Evolutionary conservation across 108 stramenopile genomes (phyloP), one percentile per base, ranked within the genome.

Genomic region (Nitzschia sp.): DNA sequence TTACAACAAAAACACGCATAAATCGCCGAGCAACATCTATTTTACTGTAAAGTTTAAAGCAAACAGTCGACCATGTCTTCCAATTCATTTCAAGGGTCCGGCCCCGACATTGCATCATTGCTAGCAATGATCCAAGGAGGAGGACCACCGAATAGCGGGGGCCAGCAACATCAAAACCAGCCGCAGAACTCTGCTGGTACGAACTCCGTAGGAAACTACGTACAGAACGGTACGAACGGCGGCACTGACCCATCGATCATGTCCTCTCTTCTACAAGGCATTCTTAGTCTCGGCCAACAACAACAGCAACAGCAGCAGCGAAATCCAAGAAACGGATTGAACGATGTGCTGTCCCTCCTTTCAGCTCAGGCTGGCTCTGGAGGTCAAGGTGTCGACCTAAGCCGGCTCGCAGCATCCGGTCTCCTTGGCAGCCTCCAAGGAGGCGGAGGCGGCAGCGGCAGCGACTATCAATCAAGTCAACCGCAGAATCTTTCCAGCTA

Each of bases 91-190:
- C 30, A 22, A 31, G 4, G 5, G 5, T 27, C 5, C 2, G 31
- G 55, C 5, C 55, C 55, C 30, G 55, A 56, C 55, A 56, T 56
- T 56, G 55, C 55, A 4, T 29, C 23, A 3, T 32, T 56, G 29
- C 13, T 56, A 30, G 25, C 55, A 26, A 31, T 56, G 55, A 56
- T 56, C 3, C 23, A 32, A 29, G 55, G 30, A 31, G 55, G 55
- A 56, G 55, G 55, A 21, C 5, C 27, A 17, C 55, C 8, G 48
- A 50, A 50, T 22, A n/a, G 48, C 48, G 48, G 19, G 4, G 21
- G 48, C 48, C 48, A 50, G 48, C 48, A 50, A 22, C 9, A 21
- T 6, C 38, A 41, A 13, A 41, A 13, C 38, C n/a, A n/a, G n/a
- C n/a, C n/a, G n/a, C n/a, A n/a, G n/a, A n/a, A n/a, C n/a, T n/a